phyloP scores from a whole-genome alignment of 2,329 filamentous ascomycete genomes.

The Cadophora gregata region DNA sequence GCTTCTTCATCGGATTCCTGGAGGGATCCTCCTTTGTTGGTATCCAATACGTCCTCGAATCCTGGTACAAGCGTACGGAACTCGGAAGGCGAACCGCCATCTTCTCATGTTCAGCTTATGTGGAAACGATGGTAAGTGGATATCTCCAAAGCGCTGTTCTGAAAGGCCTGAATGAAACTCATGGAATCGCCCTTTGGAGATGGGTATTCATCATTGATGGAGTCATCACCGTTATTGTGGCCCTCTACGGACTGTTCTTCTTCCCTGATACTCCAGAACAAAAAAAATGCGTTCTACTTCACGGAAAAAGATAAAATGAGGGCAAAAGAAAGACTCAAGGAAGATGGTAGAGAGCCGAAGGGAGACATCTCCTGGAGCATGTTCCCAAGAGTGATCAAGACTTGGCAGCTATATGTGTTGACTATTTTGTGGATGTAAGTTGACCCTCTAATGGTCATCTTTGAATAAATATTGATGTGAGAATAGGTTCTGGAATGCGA shows the following conservation, averaged over 20 bases:
- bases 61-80: conserved; percentile 51
- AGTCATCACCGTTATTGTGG: conserved; percentile 41
- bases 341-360: conserved; percentile 47
- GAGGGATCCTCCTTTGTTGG: conserved; percentile 52
- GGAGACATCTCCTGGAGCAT: conserved; percentile 55
- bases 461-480: background rate
- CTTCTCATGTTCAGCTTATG: conserved; percentile 46
- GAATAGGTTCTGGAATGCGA: conserved; percentile 23
- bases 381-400: conserved; percentile 57
- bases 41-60: conserved; percentile 47
- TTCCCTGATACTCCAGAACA: conserved; percentile 50
- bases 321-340: conserved; percentile 49
- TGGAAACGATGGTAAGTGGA: conserved; percentile 50
- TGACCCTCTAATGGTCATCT: conserved; percentile 40
- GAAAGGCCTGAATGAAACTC: conserved; percentile 46
- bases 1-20: conserved; percentile 35
- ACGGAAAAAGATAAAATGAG: conserved; percentile 45
- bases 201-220: conserved; percentile 55
- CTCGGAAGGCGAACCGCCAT: conserved; percentile 50
- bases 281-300: conserved; percentile 48
- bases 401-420: conserved; percentile 70
- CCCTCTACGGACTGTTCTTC: conserved; percentile 49
- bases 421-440: conserved; percentile 56
- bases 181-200: conserved; percentile 48
- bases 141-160: conserved; percentile 51